A percentile compares a stretch with the other conserved stretches of the same genome.
Conservation (phyloP, 176 grass and related monocot species). For the Avena sativa region DNA sequence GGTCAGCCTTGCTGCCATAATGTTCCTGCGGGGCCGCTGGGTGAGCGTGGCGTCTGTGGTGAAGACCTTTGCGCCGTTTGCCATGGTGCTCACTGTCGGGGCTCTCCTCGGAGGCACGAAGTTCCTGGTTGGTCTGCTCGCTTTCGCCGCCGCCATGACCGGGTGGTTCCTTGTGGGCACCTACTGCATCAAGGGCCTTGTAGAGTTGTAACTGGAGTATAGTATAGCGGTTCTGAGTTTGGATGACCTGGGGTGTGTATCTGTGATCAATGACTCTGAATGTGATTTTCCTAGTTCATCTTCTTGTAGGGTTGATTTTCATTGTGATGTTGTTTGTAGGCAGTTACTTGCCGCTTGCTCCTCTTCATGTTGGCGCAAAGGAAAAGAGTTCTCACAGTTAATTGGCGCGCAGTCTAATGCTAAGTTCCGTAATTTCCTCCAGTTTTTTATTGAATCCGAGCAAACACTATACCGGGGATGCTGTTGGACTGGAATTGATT, state of each 20-base stretch:
- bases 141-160: slow-evolving; percentile 47
- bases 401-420: too few species aligned
- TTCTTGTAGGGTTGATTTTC: too few species aligned
- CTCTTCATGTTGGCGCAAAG: too few species aligned
- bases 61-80: slow-evolving; percentile 70
- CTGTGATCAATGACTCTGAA: not conserved
- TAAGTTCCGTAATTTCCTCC: too few species aligned
- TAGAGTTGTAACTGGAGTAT: slow-evolving; percentile 63
- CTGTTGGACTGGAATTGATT: too few species aligned
- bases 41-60: slow-evolving; percentile 50
- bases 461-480: too few species aligned
- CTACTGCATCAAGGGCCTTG: slow-evolving; percentile 81
- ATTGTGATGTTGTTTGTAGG: too few species aligned
- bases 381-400: too few species aligned
- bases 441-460: too few species aligned
- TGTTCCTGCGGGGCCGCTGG: slow-evolving; percentile 78
- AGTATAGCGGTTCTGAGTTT: not conserved
- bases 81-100: slow-evolving; percentile 52
- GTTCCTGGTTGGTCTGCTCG: slow-evolving; percentile 63
- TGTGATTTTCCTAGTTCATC: too few species aligned
- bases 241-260: not conserved
- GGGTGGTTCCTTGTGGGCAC: slow-evolving; percentile 89
- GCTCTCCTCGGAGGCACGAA: slow-evolving; percentile 53
- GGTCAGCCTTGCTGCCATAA: slow-evolving; percentile 66
- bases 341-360: too few species aligned